Evolutionary conservation across 2,329 filamentous ascomycete species (phyloP).

Genomic region (Aspergillus fructus): DNA sequence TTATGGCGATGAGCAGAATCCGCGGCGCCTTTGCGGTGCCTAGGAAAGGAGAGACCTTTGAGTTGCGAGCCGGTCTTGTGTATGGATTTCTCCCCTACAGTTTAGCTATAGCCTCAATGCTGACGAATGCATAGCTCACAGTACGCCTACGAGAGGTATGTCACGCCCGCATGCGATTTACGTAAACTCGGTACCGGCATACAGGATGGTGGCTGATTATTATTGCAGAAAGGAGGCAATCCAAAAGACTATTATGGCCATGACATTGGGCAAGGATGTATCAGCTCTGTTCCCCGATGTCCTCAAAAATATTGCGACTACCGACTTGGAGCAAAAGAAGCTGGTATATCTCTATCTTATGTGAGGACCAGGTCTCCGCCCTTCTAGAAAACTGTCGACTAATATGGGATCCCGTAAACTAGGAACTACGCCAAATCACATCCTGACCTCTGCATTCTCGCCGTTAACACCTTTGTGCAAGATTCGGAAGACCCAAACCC

Average conservation of each 20-base stretch:
- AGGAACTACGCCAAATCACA: conserved; percentile 99
- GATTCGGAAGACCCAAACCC: conserved; percentile 98
- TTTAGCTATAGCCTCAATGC: conserved; percentile 27
- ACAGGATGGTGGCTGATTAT: conserved; percentile 27
- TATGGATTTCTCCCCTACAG: conserved; percentile 37
- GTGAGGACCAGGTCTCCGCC: conserved; percentile 51
- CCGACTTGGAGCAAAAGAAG: conserved; percentile 97
- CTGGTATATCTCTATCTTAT: conserved; percentile 98
- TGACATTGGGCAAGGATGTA: conserved; percentile 98
- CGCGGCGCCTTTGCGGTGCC: conserved; percentile 89
- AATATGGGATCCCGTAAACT: conserved; percentile 18
- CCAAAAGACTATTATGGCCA: conserved; percentile 99
- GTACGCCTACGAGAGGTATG: conserved; percentile 89
- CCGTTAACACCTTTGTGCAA: conserved; percentile 98
- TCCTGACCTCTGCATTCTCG: conserved; percentile 95
- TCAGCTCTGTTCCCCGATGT: conserved; percentile 96
- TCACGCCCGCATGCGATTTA: neutral
- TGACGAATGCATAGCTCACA: conserved; percentile 66
- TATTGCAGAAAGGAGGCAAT: conserved; percentile 82
- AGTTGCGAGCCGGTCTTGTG: conserved; percentile 88
- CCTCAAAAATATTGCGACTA: conserved; percentile 96
- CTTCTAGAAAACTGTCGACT: conserved; percentile 12
- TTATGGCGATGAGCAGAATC: conserved; percentile 95
- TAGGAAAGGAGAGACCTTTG: conserved; percentile 96
- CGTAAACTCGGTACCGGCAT: neutral